phyloP scores from a whole-genome alignment of 2,329 filamentous ascomycete genomes.

The Microdochium paspali region DNA sequence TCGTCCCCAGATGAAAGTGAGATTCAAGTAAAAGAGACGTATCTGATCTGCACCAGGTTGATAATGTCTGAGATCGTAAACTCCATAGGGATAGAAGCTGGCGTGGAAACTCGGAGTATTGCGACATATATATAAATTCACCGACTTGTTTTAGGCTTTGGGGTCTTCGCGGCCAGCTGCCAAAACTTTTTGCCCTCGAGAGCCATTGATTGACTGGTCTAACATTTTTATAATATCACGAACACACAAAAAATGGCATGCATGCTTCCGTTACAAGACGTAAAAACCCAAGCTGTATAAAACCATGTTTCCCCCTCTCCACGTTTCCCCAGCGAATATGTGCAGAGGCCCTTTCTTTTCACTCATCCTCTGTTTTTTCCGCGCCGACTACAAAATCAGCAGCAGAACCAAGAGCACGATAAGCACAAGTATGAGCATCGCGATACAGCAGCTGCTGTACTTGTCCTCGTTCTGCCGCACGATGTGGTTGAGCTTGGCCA shows the following conservation, averaged over 20 bases:
- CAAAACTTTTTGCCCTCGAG: no score
- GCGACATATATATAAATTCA: no score
- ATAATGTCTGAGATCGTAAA: no score
- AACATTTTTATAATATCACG: no score
- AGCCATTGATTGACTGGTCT: no score
- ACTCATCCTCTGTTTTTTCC: background rate
- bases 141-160: no score
- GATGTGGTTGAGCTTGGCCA: slow-evolving; percentile 78
- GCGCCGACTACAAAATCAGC: slow-evolving; percentile 37
- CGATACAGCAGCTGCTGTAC: slow-evolving; percentile 85
- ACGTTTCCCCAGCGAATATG: background rate
- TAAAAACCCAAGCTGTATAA: background rate
- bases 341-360: background rate
- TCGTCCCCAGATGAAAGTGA: no score
- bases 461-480: slow-evolving; percentile 85
- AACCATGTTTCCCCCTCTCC: background rate
- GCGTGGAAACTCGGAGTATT: no score
- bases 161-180: no score
- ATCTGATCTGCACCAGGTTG: no score
- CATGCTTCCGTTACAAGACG: background rate
- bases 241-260: background rate
- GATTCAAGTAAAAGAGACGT: no score
- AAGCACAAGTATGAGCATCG: slow-evolving; percentile 75
- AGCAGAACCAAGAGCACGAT: slow-evolving; percentile 80
- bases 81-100: no score